phyloP scores from a whole-genome alignment of 2,329 filamentous ascomycete species.

The Teratosphaeria destructans region DNA sequence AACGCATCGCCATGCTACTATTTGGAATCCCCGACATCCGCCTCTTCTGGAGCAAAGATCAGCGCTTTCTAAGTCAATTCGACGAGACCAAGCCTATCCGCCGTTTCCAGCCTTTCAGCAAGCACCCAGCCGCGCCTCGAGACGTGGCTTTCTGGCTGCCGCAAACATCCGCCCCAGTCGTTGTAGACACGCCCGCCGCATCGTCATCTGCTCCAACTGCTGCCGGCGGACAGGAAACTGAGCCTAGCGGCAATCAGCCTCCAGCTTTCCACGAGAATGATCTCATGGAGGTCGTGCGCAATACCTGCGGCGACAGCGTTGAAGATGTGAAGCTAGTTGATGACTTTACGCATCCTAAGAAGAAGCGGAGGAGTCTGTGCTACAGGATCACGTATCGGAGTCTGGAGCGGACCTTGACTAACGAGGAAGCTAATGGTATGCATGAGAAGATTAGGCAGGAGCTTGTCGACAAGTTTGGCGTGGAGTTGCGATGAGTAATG shows the following conservation, averaged over 20 bases:
- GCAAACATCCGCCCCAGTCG: constrained; percentile 14
- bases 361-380: constrained; percentile 71
- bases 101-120: constrained; percentile 79
- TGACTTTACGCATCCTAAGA: constrained; percentile 80
- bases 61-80: constrained; percentile 82
- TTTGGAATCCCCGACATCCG: constrained; percentile 95
- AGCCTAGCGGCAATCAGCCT: constrained; percentile 23
- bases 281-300: constrained; percentile 88
- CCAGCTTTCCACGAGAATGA: constrained; percentile 80
- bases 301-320: constrained; percentile 68
- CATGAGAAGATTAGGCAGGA: constrained; percentile 57
- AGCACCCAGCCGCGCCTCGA: constrained; percentile 78
- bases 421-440: constrained; percentile 64
- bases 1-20: constrained; percentile 93
- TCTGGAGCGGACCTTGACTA: constrained; percentile 80
- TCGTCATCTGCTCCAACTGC: constrained; percentile 23
- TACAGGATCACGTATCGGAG: constrained; percentile 93
- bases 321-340: constrained; percentile 82
- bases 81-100: constrained; percentile 36
- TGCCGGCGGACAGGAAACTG: constrained; percentile 25
- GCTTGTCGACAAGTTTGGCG: constrained; percentile 61
- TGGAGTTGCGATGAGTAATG: constrained; percentile 56
- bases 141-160: constrained; percentile 90
- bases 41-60: constrained; percentile 85
- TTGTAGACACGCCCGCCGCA: constrained; percentile 22